Base-by-base conservation (phyloP, 768 basidiomycete species). In the Mycena crocata region DNA sequence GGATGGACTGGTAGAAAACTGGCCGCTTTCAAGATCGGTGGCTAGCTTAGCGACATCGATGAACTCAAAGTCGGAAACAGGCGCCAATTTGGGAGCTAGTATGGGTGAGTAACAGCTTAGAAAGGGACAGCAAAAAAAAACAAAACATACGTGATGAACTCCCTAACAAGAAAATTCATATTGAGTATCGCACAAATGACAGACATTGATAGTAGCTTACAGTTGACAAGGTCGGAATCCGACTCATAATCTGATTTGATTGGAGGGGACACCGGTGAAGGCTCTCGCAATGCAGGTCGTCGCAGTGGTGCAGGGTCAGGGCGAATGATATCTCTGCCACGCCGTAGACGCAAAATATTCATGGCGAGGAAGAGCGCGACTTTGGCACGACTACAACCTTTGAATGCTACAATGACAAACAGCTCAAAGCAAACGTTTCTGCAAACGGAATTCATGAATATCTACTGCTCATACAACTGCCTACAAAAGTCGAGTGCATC, bases 401-500 rank as follows among this genome's bases (percentile, higher is more conserved):
- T 19, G 40, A 12, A 6, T 28, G 3, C 26, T 24, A 48, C 46
- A 48, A 14, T 12, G 26, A 15, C 46, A 48, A 48, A 48, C n/a
- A n/a, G n/a, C n/a, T n/a, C n/a, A n/a, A n/a, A n/a, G n/a, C n/a
- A n/a, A n/a, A n/a, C n/a, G n/a, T n/a, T n/a, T n/a, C n/a, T n/a
- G n/a, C n/a, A n/a, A n/a, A n/a, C 17, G 30, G 7, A 14, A 12
- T 28, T 48, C 26, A 30, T 10, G 2, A 23, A 6, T 48, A 26
- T 13, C 28, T 42, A 46, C 21, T 5, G 14, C 17, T 57, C 32
- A 21, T 57, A 58, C 32, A 65, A 45, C 2, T 52, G 1, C n/a
- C 57, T 65, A 65, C 56, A 57, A 37, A 65, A 52, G 10, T 32
- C 32, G 1, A 65, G 39, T 0, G 57, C 64, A 19, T 42, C 48